A percentile compares a stretch with the other conserved stretches of the same genome.
Conservation (phyloP, 257 asterid species). For the Voacanga thouarsii region DNA sequence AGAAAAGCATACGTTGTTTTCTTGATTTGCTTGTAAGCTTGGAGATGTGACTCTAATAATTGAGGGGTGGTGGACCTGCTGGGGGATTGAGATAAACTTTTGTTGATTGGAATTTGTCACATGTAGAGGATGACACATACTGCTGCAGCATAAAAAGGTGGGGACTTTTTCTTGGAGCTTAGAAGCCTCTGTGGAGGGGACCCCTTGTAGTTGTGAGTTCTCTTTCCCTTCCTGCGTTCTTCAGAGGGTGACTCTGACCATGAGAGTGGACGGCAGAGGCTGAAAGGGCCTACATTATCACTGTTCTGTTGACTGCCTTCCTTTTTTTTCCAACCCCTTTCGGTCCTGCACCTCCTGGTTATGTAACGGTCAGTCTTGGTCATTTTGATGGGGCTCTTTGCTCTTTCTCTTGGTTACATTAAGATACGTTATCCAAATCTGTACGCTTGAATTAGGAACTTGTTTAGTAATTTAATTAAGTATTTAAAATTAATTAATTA, state of each 20-base stretch:
- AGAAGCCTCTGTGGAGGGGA: background rate
- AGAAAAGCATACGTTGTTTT: background rate
- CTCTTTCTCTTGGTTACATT: too few relatives aligned
- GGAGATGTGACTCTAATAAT: slow-evolving; percentile 10
- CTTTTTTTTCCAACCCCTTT: too few relatives aligned
- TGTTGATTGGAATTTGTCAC: slow-evolving; percentile 19
- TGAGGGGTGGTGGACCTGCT: background rate
- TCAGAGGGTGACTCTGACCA: background rate
- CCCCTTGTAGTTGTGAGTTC: background rate
- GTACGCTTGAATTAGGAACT: too few relatives aligned
- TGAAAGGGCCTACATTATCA: too few relatives aligned
- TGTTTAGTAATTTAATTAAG: too few relatives aligned
- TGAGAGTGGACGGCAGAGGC: too few relatives aligned
- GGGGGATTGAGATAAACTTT: background rate
- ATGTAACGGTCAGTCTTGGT: background rate
- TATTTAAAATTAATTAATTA: too few relatives aligned
- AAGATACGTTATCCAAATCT: too few relatives aligned
- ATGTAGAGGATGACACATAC: background rate
- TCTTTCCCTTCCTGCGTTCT: background rate
- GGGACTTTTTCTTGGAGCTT: background rate
- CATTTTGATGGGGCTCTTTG: too few relatives aligned
- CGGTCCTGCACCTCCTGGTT: background rate
- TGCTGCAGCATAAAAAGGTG: slow-evolving; percentile 7
- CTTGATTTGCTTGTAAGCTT: slow-evolving; percentile 1
- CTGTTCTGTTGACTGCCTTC: too few relatives aligned